These are phyloP conservation scores for Berberis vulgaris DNA, from an alignment of 164 flowering plant species.

Conservation along the genomic window DNA sequence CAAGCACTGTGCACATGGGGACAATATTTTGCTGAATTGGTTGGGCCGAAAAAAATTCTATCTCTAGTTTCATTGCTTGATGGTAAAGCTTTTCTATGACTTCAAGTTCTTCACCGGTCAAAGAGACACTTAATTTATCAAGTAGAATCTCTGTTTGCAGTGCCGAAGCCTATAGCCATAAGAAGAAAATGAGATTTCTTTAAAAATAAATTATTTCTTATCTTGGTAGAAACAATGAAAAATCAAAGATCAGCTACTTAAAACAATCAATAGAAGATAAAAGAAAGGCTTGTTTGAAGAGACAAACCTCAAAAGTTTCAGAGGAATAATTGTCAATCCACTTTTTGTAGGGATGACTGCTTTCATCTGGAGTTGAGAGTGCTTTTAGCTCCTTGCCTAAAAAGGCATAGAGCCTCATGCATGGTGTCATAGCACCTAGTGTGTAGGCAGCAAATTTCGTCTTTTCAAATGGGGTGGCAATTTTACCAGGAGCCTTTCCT, in stretches of 20 bases:
- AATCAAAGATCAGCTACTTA: neutral
- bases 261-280: neutral
- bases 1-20: conserved; percentile 54
- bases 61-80: conserved; percentile 85
- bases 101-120: conserved; percentile 93
- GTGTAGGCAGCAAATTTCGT: conserved; percentile 94
- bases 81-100: conserved; percentile 86
- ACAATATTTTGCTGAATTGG: conserved; percentile 61
- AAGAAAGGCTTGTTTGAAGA: neutral
- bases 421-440: conserved; percentile 87
- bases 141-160: conserved; percentile 77
- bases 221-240: neutral
- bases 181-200: neutral
- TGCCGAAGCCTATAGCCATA: conserved; percentile 49
- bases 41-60: conserved; percentile 75
- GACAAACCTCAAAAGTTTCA: conserved; percentile 63
- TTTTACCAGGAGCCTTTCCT: conserved; percentile 69
- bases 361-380: conserved; percentile 30
- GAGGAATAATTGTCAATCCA: conserved; percentile 79
- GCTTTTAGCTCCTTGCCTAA: conserved; percentile 59
- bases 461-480: conserved; percentile 93
- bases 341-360: conserved; percentile 51
- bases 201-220: neutral
- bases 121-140: conserved; percentile 81
- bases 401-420: conserved; percentile 85